Conservation (phyloP, 2,329 filamentous ascomycete genomes). For the Xylaria multiplex region DNA sequence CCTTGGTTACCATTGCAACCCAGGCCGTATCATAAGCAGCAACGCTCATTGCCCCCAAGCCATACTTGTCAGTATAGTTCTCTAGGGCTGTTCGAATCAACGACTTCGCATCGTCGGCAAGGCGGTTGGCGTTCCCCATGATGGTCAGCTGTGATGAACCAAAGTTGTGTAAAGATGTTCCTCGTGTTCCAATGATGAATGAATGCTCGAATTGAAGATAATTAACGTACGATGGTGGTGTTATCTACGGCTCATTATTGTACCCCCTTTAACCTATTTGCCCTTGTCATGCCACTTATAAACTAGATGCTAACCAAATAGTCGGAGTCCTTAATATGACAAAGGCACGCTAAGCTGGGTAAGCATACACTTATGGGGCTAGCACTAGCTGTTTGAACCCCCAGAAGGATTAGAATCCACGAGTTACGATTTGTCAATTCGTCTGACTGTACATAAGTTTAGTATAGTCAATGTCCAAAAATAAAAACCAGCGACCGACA, state of each 20-base stretch:
- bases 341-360: constrained; percentile 23
- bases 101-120: constrained; percentile 37
- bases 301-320: constrained; percentile 16
- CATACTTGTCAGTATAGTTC: constrained; percentile 38
- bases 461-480: constrained; percentile 29
- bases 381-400: constrained; percentile 30
- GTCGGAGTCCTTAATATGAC: constrained; percentile 34
- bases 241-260: constrained; percentile 31
- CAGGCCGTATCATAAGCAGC: constrained; percentile 51
- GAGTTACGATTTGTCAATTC: constrained; percentile 32
- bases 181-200: constrained; percentile 21
- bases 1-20: constrained; percentile 47
- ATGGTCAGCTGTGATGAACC: constrained; percentile 17
- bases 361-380: constrained; percentile 29
- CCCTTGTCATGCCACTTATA: constrained; percentile 18
- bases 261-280: constrained; percentile 18
- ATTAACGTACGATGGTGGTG: constrained; percentile 36
- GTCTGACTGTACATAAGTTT: constrained; percentile 32
- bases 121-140: constrained; percentile 33
- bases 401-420: constrained; percentile 29
- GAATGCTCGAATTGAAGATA: constrained; percentile 12
- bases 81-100: constrained; percentile 35
- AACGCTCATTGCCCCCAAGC: constrained; percentile 45
- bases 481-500: constrained; percentile 24
- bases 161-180: constrained; percentile 4